A percentile compares a stretch with the other conserved stretches of the same genome.
phyloP scores from a whole-genome alignment of 805 yeast species.

The Sugiyamaella smithiae region DNA sequence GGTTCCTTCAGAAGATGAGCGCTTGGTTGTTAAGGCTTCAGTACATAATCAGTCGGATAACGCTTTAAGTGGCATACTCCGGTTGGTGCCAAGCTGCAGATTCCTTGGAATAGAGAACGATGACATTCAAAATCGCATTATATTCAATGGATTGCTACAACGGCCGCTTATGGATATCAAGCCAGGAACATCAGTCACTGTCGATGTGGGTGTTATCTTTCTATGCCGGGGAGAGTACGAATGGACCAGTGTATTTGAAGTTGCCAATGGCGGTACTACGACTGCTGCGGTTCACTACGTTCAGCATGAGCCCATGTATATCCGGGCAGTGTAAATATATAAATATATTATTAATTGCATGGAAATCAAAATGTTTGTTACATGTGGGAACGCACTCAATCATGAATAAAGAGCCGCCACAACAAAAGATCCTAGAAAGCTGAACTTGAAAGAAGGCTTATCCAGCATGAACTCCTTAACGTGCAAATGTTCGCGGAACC shows the following conservation, averaged over 20 bases:
- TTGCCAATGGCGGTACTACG: no score
- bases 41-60: slow-evolving; percentile 46
- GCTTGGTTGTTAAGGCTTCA: slow-evolving; percentile 49
- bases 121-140: slow-evolving; percentile 53
- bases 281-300: no score
- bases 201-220: slow-evolving; percentile 57
- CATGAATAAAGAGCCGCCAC: slow-evolving; percentile 35
- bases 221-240: slow-evolving; percentile 79
- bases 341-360: not conserved
- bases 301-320: slow-evolving; percentile 23
- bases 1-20: slow-evolving; percentile 39
- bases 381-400: not conserved
- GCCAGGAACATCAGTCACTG: slow-evolving; percentile 42
- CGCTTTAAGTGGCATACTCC: slow-evolving; percentile 50
- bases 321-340: slow-evolving; percentile 16
- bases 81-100: slow-evolving; percentile 50
- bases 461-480: slow-evolving; percentile 23
- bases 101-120: slow-evolving; percentile 22
- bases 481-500: slow-evolving; percentile 18
- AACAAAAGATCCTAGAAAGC: slow-evolving; percentile 44
- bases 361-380: not conserved
- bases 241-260: slow-evolving; percentile 67
- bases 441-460: slow-evolving; percentile 55
- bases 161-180: slow-evolving; percentile 44
- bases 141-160: slow-evolving; percentile 74